These are phyloP conservation scores for Gossypium turneri DNA, from an alignment of 345 rosid species.

Conservation along the genomic window DNA sequence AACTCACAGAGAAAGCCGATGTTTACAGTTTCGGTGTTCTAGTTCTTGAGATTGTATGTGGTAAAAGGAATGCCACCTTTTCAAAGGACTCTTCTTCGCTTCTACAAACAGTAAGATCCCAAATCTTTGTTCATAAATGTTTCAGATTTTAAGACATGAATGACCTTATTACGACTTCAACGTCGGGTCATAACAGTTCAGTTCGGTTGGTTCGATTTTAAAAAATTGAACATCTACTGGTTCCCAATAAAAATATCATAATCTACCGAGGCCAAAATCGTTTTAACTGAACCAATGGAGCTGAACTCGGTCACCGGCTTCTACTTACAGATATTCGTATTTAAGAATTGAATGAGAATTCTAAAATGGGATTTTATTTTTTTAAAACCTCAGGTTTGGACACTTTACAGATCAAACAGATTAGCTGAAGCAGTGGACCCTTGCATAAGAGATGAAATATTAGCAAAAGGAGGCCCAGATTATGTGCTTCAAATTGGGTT, in stretches of 20 bases:
- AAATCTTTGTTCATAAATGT: neutral
- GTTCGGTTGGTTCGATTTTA: no score
- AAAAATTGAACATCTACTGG: no score
- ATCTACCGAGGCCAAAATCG: no score
- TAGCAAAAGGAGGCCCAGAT: slow-evolving; percentile 20
- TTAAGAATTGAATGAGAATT: neutral
- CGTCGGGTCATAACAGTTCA: neutral
- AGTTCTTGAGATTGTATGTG: slow-evolving; percentile 40
- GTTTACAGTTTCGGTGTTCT: slow-evolving; percentile 51
- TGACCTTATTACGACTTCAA: neutral
- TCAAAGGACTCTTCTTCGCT: slow-evolving; percentile 34
- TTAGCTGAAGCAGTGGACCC: slow-evolving; percentile 35
- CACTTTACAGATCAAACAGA: slow-evolving; percentile 33
- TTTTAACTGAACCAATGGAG: no score
- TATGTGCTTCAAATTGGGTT: slow-evolving; percentile 45
- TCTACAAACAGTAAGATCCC: slow-evolving; percentile 34
- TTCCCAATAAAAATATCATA: no score
- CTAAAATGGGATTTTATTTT: neutral
- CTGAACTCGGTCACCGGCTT: no score
- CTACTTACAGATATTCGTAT: neutral
- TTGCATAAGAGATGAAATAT: slow-evolving; percentile 24
- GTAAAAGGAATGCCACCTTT: slow-evolving; percentile 36
- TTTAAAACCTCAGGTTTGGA: slow-evolving; percentile 41
- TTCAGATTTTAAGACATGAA: neutral
- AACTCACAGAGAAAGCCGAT: slow-evolving; percentile 51